Evolutionary conservation across 2,329 filamentous ascomycete species (phyloP).

Genomic region (Colletotrichum falcatum): DNA sequence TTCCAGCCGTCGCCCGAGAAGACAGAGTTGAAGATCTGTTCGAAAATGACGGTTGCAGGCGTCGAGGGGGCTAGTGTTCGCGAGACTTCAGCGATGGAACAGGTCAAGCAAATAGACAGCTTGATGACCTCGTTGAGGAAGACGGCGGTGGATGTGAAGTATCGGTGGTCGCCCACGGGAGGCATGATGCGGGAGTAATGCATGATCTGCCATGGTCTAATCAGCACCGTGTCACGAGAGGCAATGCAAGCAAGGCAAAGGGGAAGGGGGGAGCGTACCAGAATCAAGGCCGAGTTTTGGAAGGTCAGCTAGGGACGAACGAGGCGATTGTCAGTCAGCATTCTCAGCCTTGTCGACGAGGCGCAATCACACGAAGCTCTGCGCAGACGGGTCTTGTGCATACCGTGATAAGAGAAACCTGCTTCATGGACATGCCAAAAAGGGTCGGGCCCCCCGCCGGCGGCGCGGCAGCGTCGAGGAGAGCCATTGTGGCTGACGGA

Average conservation of each 20-base stretch:
- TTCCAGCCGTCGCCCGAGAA: constrained; percentile 96
- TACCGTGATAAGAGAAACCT: constrained; percentile 65
- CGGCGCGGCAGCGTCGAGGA: constrained; percentile 54
- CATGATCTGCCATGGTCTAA: constrained; percentile 72
- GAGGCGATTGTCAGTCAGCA: constrained; percentile 39
- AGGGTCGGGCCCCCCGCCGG: constrained; percentile 57
- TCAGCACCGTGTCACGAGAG: constrained; percentile 18
- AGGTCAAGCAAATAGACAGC: constrained; percentile 84
- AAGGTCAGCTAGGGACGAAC: constrained; percentile 72
- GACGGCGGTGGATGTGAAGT: constrained; percentile 93
- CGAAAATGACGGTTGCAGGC: constrained; percentile 82
- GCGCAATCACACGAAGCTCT: background rate
- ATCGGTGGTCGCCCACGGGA: constrained; percentile 83
- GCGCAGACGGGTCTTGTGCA: constrained; percentile 30
- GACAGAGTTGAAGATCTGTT: constrained; percentile 82
- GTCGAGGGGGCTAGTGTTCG: constrained; percentile 81
- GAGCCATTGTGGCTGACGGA: constrained; percentile 52
- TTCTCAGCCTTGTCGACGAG: constrained; percentile 8
- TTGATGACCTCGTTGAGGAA: constrained; percentile 95
- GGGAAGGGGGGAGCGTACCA: constrained; percentile 59
- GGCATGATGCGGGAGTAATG: constrained; percentile 97
- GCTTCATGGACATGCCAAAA: constrained; percentile 75
- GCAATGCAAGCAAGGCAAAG: background rate
- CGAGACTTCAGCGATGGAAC: constrained; percentile 90
- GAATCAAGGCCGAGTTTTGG: constrained; percentile 80